Conservation (phyloP, 805 yeast genomes). For the Kodamaea fukazawae region DNA sequence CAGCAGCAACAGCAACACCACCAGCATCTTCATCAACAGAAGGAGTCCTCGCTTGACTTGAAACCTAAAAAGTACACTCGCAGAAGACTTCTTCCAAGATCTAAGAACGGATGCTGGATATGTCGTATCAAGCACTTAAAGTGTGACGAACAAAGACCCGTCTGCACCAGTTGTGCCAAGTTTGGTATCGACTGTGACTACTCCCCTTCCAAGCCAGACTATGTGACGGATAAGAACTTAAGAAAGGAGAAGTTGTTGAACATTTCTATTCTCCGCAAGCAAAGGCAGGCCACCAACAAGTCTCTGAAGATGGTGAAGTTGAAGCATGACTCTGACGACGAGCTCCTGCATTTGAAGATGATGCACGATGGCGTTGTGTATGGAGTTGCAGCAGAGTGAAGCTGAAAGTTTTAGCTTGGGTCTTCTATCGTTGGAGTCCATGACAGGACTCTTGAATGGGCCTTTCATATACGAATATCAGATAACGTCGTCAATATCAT, state of each 20-base stretch:
- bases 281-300: constrained; percentile 11
- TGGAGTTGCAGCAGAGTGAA: constrained; percentile 5
- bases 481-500: too few relatives aligned
- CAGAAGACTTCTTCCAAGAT: constrained; percentile 38
- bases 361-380: constrained; percentile 4
- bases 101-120: constrained; percentile 46
- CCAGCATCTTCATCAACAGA: constrained; percentile 4
- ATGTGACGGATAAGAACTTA: constrained; percentile 34
- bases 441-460: too few relatives aligned
- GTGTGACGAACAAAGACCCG: constrained; percentile 41
- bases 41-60: constrained; percentile 7
- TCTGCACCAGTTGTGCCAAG: constrained; percentile 35
- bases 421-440: too few relatives aligned
- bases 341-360: constrained; percentile 2
- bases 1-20: constrained; percentile 4
- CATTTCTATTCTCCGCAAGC: constrained; percentile 29
- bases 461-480: too few relatives aligned
- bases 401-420: not conserved
- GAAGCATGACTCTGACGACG: constrained; percentile 7
- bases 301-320: constrained; percentile 3
- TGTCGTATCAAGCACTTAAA: constrained; percentile 45
- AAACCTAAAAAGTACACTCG: constrained; percentile 37
- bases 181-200: constrained; percentile 45
- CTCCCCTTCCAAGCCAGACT: constrained; percentile 35
- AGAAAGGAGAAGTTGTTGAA: constrained; percentile 34